Base-by-base conservation (phyloP, 1,284 basidiomycete species). In the Cutaneotrichosporon spelunceum region DNA sequence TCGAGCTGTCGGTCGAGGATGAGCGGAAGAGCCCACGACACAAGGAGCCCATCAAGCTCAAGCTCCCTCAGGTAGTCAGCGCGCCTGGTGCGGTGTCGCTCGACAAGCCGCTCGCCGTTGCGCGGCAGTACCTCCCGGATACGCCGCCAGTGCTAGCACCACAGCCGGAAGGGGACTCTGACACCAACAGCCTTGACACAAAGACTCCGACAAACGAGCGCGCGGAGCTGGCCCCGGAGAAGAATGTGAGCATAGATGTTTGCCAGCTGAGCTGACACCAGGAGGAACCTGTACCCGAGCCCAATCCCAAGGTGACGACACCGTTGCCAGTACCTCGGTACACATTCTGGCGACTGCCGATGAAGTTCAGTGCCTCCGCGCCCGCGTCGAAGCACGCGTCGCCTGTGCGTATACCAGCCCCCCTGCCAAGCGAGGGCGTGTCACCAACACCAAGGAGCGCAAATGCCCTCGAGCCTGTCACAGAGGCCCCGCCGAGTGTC, bases 1-100 rank as follows among this genome's bases (percentile, higher is more conserved):
- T 75, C 23, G 79, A 80, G 13, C 81, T 88, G 27, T 70, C 67
- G 5, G 83, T 90, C 53, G 81, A 87, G 45, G 84, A 83, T 61
- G 91, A 93, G 81, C 90, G 88, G 80, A 87, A 88, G 72, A 44
- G 57, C 19, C 67, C 65, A 23, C 76, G 89, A 30, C 56, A 49
- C n/a, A 64, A 64, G 45, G 66, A 67, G 26, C 50, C 62, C 3
- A 21, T 50, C 24, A 64, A 64, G 50, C 50, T 62, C 34, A 68
- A 60, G 13, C 30, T 71, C 13, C 72, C 76, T 4, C 72, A 73
- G 60, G 64, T 78, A 0, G 74, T 78, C 42, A 64, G 58, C 60
- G 34, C 55, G 47, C 21, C 55, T 26, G 53, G 56, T 50, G 44
- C 56, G 10, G 68, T 65, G 1, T 61, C 65, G 2, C 59, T 76